These are phyloP conservation scores for Agaricus subrufescens DNA, from an alignment of 768 basidiomycete species.

Conservation along the genomic window DNA sequence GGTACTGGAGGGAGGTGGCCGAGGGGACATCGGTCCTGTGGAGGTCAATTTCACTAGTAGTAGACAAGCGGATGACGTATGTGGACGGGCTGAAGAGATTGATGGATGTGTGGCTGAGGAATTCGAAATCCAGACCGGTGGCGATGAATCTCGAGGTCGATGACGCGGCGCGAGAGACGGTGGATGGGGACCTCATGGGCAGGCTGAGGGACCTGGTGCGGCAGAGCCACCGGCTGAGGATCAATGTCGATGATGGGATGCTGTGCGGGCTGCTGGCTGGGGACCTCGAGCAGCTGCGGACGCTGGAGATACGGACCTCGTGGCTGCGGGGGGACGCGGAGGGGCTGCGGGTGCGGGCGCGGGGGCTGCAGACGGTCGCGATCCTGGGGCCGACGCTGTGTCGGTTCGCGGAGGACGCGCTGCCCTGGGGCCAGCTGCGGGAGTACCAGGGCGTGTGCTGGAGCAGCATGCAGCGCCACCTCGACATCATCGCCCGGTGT, in stretches of 20 bases:
- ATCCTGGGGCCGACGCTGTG: slow-evolving; percentile 6
- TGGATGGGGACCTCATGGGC: not conserved
- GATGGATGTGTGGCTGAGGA: slow-evolving; percentile 1
- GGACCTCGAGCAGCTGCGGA: not conserved
- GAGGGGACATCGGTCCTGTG: slow-evolving; percentile 1
- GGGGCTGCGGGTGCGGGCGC: not conserved
- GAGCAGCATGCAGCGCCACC: slow-evolving; percentile 20
- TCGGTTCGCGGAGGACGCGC: not conserved
- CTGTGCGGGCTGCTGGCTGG: not conserved
- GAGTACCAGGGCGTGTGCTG: slow-evolving; percentile 17
- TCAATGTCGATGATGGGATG: slow-evolving; percentile 5
- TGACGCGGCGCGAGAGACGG: not conserved
- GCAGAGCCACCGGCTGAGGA: slow-evolving; percentile 1
- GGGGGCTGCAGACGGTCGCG: not conserved
- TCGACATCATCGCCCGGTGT: slow-evolving; percentile 20
- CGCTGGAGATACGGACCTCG: slow-evolving; percentile 6
- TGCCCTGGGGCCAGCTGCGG: slow-evolving; percentile 17
- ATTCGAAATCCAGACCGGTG: not conserved
- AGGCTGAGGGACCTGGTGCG: not conserved
- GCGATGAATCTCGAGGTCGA: slow-evolving; percentile 8
- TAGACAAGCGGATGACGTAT: not conserved
- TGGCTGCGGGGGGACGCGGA: not conserved
- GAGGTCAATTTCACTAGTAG: slow-evolving; percentile 5
- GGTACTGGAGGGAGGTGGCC: slow-evolving; percentile 2
- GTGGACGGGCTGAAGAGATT: not conserved